phyloP scores from a whole-genome alignment of 1,139 yeast genomes.

The Saccharomyces hybrid region DNA sequence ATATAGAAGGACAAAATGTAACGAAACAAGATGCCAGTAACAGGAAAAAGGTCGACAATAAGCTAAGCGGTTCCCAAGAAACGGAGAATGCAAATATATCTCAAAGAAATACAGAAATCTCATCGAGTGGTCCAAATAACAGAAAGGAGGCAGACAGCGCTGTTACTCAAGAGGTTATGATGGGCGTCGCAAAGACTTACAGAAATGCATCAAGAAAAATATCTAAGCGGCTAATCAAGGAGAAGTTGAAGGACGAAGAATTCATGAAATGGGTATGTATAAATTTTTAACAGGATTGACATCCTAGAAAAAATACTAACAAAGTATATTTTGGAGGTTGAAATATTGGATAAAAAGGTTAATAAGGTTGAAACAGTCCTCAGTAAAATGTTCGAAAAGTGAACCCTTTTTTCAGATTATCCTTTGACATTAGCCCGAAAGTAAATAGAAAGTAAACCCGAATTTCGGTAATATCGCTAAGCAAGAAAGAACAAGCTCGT shows the following conservation, averaged over 20 bases:
- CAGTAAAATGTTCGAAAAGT: slow-evolving; percentile 4
- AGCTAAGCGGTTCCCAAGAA: neutral
- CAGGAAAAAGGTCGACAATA: neutral
- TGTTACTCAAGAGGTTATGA: too few relatives aligned
- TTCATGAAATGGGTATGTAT: slow-evolving; percentile 29
- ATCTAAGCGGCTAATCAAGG: slow-evolving; percentile 17
- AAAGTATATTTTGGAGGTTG: neutral
- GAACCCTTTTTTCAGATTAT: neutral
- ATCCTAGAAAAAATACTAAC: neutral
- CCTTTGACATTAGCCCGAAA: neutral
- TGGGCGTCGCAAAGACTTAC: too few relatives aligned
- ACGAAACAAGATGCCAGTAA: neutral
- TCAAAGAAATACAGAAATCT: neutral
- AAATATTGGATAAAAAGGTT: neutral
- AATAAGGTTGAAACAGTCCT: slow-evolving; percentile 12
- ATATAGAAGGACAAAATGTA: neutral
- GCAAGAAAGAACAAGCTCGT: neutral
- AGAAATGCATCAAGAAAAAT: slow-evolving; percentile 8
- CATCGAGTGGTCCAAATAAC: neutral
- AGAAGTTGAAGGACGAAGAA: slow-evolving; percentile 21
- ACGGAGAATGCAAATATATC: neutral
- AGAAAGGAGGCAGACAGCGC: neutral
- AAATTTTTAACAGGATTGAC: neutral
- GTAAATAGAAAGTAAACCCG: neutral
- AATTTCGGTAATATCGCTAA: neutral